Evolutionary conservation across 345 rosid species (phyloP).

Genomic region (Isatis tinctoria): DNA sequence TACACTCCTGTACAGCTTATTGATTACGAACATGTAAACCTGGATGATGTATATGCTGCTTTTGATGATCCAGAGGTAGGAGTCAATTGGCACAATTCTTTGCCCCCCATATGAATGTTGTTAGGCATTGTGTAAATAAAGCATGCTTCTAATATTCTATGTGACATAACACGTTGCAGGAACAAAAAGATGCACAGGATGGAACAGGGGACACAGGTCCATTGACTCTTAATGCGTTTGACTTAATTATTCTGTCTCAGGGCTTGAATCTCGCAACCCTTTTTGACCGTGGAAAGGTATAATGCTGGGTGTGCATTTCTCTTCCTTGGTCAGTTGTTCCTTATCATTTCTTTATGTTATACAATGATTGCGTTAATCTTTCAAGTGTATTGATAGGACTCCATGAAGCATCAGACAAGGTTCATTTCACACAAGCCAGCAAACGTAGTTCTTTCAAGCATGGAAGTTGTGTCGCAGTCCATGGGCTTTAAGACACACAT

Average conservation of each 20-base stretch:
- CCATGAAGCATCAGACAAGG: constrained; percentile 75
- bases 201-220: constrained; percentile 67
- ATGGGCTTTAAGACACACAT: constrained; percentile 98
- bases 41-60: constrained; percentile 91
- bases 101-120: not conserved
- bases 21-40: constrained; percentile 85
- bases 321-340: not conserved
- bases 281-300: constrained; percentile 88
- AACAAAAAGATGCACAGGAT: constrained; percentile 45
- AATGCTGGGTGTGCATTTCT: not conserved
- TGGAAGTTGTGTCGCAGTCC: constrained; percentile 98
- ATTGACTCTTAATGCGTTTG: constrained; percentile 87
- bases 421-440: constrained; percentile 87
- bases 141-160: not conserved
- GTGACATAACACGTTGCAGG: constrained; percentile 40
- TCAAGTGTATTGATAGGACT: constrained; percentile 48
- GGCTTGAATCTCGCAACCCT: constrained; percentile 91
- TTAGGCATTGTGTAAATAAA: not conserved
- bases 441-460: constrained; percentile 77
- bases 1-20: constrained; percentile 63
- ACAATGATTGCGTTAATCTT: not conserved
- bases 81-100: not conserved
- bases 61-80: constrained; percentile 86
- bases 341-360: not conserved
- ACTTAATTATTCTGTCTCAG: constrained; percentile 84